Base-by-base conservation (phyloP, 495 filamentous ascomycete genomes). In the Tuber indicum region DNA sequence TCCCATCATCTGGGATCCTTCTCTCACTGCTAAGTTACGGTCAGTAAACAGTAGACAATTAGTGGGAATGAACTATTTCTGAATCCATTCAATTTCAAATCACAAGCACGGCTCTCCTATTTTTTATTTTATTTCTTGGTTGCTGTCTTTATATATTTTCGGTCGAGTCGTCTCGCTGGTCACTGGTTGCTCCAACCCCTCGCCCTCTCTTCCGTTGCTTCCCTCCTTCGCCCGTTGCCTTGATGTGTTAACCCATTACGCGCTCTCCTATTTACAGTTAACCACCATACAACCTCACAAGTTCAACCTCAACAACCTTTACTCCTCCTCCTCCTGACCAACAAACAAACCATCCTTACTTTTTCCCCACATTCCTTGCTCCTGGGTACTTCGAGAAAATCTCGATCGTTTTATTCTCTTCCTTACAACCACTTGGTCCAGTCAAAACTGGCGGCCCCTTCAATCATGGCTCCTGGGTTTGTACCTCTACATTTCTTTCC, bases 191-290 rank as follows among this genome's bases (percentile, higher is more conserved):
- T 79, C 77, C 81, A 62, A 75, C 77, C 78, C 75, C 81, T 75
- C 77, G 81, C 75, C 69, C 75, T 83, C 75, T 81, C 70, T 73
- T 49, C 73, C 42, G 71, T 42, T 80, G 72, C n/a, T 43, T 75
- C 76, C 72, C 72, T 74, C 46, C 70, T 70, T 82, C 73, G 49
- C 75, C 72, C 62, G 46, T 74, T 72, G 58, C 58, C 58, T 66
- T 66, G 58, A 66, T 66, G 26, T 66, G 58, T 26, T 26, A 66
- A 66, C 58, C 58, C 58, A 66, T 66, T 66, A 66, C 58, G 58
- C 58, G 26, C 58, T 66, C 58, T 36, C 58, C 58, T 66, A 66
- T 66, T 66, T 66, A 32, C 58, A 12, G 14, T 66, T 66, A 66
- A 66, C 58, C 26, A 26, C 32, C 58, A 17, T 36, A 17, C 58